Evolutionary conservation across 257 asterid species (phyloP), one percentile per base, ranked within the genome.

Genomic region (Nicotiana paniculata): DNA sequence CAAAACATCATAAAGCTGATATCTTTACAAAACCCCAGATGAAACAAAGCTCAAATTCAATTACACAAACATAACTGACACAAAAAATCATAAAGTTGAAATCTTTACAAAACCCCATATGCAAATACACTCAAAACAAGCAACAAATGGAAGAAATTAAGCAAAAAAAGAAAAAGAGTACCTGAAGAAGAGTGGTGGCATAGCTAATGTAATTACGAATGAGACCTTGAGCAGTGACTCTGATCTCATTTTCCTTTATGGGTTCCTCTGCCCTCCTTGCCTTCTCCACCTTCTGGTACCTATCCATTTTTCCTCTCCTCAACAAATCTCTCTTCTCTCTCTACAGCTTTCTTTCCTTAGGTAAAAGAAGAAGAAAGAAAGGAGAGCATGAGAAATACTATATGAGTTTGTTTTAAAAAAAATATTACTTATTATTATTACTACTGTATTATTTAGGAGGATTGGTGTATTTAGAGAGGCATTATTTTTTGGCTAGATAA

Each of bases 181-280:
- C 95, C 91, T 91, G 95, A 77, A 89, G 88, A 68, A 91, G 85
- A 82, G 91, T 83, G 63, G 89, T 81, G 70, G 95, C 93, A 61
- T 89, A 91, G 85, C 86, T 88, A 81, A 88, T 86, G 85, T 91
- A 91, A 79, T 91, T 91, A 1, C 91, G 90, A 77, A 89, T 86
- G 69, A 89, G 88, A 58, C 93, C 94, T 64, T 89, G 93, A 78
- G 93, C 87, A 16, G 95, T 91, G 85, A 91, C 84, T 87, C 93
- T 86, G 90, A 91, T 89, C 86, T 91, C 95, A 84, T 91, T 89
- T 75, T 89, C 95, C 35, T 85, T 86, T 12, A 87, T 87, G 39
- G 91, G 87, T 82, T 85, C 88, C 81, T 89, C 91, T 12, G 90
- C 82, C 79, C 84, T 86, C 1, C 57, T 74, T 30, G 91, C 90